Evolutionary conservation across 805 yeast species (phyloP).

Genomic region (Candida maltosa): DNA sequence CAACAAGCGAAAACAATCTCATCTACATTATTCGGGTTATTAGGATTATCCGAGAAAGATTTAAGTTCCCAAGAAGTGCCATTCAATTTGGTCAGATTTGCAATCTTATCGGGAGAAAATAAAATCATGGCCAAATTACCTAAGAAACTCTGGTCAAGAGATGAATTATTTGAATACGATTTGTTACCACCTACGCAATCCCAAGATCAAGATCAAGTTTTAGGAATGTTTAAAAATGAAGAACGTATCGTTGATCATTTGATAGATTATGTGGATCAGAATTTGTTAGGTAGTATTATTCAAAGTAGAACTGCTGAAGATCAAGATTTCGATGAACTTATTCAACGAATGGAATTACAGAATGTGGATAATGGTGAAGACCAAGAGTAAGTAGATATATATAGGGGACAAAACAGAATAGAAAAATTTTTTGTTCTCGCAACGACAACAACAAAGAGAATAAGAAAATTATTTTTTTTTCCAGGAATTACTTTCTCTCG

Average conservation of each 20-base stretch:
- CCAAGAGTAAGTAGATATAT: background rate
- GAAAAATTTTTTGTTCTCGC: background rate
- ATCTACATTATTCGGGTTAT: conserved; percentile 7
- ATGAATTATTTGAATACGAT: conserved; percentile 69
- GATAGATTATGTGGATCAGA: conserved; percentile 45
- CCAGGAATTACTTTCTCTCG: too few species aligned
- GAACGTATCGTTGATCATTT: conserved; percentile 23
- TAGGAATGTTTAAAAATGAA: conserved; percentile 19
- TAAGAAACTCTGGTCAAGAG: conserved; percentile 51
- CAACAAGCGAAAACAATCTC: conserved; percentile 2
- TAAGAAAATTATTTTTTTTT: background rate
- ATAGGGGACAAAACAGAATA: background rate
- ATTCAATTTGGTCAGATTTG: conserved; percentile 60
- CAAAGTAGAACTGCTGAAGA: conserved; percentile 28
- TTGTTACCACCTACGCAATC: conserved; percentile 58
- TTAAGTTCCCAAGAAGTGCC: conserved; percentile 40
- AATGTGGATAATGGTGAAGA: conserved; percentile 1
- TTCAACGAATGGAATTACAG: conserved; percentile 18
- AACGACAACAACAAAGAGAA: background rate
- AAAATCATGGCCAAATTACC: conserved; percentile 72
- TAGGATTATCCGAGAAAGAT: conserved; percentile 6
- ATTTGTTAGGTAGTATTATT: conserved; percentile 41
- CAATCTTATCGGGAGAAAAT: conserved; percentile 67
- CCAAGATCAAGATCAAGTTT: conserved; percentile 34
- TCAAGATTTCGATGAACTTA: conserved; percentile 20